phyloP scores from a whole-genome alignment of 176 grass and related monocot species.

The Musa beccarii region DNA sequence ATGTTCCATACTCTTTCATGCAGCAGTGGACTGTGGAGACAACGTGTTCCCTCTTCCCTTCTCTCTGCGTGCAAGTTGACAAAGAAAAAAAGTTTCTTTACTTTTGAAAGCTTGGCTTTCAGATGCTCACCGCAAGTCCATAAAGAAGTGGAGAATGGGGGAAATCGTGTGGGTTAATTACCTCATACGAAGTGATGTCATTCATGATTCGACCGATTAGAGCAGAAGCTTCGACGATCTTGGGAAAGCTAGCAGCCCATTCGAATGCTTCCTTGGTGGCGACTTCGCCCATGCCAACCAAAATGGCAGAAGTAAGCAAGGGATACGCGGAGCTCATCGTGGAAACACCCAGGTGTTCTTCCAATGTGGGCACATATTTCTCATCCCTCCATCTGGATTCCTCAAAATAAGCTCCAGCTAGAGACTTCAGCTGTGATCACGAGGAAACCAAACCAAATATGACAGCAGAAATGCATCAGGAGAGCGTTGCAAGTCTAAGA shows the following conservation, averaged over 20 bases:
- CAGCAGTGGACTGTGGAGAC: background rate
- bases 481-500: too few species aligned
- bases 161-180: background rate
- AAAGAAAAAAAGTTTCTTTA: too few species aligned
- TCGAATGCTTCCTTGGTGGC: slow-evolving; percentile 17
- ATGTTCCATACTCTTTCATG: background rate
- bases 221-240: slow-evolving; percentile 17
- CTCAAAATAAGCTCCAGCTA: background rate
- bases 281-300: background rate
- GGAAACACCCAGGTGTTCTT: background rate
- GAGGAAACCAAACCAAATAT: too few species aligned
- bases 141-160: too few species aligned
- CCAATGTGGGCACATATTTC: background rate
- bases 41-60: background rate
- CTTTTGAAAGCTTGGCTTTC: too few species aligned
- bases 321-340: background rate
- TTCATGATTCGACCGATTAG: slow-evolving; percentile 2
- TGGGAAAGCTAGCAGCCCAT: slow-evolving; percentile 10
- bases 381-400: background rate
- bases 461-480: too few species aligned
- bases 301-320: background rate
- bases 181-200: slow-evolving; percentile 21
- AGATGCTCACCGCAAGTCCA: too few species aligned
- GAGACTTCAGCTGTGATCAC: background rate
- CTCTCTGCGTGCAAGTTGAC: background rate